Evolutionary conservation across 2,329 filamentous ascomycete genomes (phyloP), one percentile per base, ranked within the genome.

Genomic region (Hymenotorrendiella dingleyae): DNA sequence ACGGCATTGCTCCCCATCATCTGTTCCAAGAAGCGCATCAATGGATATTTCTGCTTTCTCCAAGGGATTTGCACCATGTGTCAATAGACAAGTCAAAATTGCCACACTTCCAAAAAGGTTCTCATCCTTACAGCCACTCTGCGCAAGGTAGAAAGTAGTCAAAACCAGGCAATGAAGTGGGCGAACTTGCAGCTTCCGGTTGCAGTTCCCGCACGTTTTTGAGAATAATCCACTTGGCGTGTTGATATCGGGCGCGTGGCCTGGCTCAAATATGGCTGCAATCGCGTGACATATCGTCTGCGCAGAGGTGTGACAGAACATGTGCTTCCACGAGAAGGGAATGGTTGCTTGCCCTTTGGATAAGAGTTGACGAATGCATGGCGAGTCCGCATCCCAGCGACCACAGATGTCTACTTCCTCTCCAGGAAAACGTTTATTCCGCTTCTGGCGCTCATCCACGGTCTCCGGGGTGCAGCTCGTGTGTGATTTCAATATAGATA

Each of bases 401-500:
- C 67, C 65, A 42, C 65, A 68, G 11, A 66, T 61, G 30, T 67
- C 64, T 4, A 64, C 55, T 41, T 68, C 64, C 47, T 67, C 62
- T 10, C 63, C 66, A 6, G 52, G 16, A 40, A 64, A 67, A 9
- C 56, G 50, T n/a, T 40, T 44, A n/a, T n/a, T n/a, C 1, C 45
- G 40, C 10, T 48, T 47, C 3, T n/a, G 44, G 12, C 64, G 54
- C 0, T 54, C 46, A 41, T 63, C 59, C 4, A 66, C 49, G 2
- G 49, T 39, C 6, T 17, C 36, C 2, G 59, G 62, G 3, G 36
- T 21, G 4, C 52, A 43, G 2, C 41, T 54, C 9, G 64, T 62
- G 47, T 69, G 65, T 2, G 50, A 55, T 32, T 61, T 61, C 6
- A 68, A 37, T 30, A 69, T 62, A 3, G 58, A 43, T 7, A 65